phyloP scores from a whole-genome alignment of 2,329 filamentous ascomycete species.

The Nothophoma quercina region DNA sequence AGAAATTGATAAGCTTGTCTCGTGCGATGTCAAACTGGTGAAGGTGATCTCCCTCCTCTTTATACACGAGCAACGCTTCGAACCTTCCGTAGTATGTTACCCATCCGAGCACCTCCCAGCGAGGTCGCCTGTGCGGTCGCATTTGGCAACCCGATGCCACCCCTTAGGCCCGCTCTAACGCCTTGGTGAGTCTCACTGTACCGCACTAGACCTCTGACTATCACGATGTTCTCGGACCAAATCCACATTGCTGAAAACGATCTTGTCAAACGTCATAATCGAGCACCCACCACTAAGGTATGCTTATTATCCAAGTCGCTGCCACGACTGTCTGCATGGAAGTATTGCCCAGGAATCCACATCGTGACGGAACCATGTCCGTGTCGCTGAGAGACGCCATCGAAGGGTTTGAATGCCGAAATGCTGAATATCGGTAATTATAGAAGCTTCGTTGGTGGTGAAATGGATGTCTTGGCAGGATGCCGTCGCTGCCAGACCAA shows the following conservation, averaged over 20 bases:
- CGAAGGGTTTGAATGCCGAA: neutral
- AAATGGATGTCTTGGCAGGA: neutral
- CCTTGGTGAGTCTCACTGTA: neutral
- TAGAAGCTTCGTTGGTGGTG: neutral
- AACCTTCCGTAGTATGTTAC: neutral
- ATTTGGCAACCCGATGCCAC: neutral
- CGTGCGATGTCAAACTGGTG: conserved; percentile 5
- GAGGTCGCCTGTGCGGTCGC: conserved; percentile 1
- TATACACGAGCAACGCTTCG: conserved; percentile 8
- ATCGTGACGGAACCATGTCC: conserved; percentile 6
- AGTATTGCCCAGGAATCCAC: conserved; percentile 9
- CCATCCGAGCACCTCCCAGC: neutral
- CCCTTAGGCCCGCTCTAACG: neutral
- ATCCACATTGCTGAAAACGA: neutral
- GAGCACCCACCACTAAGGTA: neutral
- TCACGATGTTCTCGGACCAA: neutral
- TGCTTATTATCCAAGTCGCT: neutral
- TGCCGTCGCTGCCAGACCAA: conserved; percentile 1
- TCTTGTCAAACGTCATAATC: neutral
- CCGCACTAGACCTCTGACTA: neutral
- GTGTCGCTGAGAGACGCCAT: neutral
- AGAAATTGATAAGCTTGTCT: conserved; percentile 6
- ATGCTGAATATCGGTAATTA: neutral
- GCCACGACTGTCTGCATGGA: conserved; percentile 3
- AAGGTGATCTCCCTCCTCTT: neutral